These are phyloP conservation scores for Coemansia sp. DNA, from an alignment of 192 early-diverging fungal genomes.

Conservation along the genomic window DNA sequence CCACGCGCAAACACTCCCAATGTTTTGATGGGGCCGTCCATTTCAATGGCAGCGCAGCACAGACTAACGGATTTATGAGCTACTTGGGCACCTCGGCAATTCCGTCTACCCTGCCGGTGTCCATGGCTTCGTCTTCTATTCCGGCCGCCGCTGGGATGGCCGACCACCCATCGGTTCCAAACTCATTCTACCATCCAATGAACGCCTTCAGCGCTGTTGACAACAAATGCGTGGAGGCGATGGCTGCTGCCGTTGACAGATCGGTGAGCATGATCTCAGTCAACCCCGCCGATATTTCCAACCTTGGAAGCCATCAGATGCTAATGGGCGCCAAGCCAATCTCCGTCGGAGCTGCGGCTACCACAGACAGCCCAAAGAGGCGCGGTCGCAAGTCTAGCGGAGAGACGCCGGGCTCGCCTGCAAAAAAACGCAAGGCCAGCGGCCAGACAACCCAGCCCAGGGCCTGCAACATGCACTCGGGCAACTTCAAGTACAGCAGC, in stretches of 20 bases:
- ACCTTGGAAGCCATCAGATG: background rate
- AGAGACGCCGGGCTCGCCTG: background rate
- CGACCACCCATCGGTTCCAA: constrained; percentile 4
- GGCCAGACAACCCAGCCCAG: background rate
- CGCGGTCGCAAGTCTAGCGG: constrained; percentile 14
- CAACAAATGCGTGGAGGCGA: background rate
- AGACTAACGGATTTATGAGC: constrained; percentile 4
- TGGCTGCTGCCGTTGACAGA: background rate
- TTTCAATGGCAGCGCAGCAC: constrained; percentile 4
- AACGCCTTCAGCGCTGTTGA: constrained; percentile 8
- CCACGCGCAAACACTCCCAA: constrained; percentile 24
- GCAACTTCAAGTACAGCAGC: background rate
- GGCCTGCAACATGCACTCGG: constrained; percentile 2
- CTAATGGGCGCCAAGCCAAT: constrained; percentile 4
- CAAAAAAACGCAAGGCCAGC: constrained; percentile 23
- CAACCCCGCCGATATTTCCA: constrained; percentile 24
- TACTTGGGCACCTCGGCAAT: constrained; percentile 11
- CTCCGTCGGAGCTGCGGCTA: background rate
- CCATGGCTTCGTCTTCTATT: background rate
- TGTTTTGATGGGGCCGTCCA: constrained; percentile 17
- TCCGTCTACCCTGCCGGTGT: background rate
- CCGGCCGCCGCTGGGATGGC: background rate
- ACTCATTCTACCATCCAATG: constrained; percentile 9
- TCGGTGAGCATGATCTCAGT: constrained; percentile 5
- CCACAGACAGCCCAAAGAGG: constrained; percentile 9